These are phyloP conservation scores for Talaromyces rugulosus DNA, from an alignment of 2,329 filamentous ascomycete species.

Conservation along the genomic window DNA sequence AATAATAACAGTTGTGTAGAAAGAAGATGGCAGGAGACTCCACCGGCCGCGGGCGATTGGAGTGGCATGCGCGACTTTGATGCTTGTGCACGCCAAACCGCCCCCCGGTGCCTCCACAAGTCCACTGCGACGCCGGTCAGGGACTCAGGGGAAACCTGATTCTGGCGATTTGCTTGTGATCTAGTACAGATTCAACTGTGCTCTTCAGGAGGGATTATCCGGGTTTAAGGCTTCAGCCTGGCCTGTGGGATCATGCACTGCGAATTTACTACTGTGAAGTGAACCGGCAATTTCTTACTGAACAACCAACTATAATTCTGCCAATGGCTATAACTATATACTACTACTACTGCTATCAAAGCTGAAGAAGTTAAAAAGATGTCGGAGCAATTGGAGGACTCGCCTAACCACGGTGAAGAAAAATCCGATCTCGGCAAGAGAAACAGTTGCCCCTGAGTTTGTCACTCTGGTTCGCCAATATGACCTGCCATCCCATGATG, in stretches of 20 bases:
- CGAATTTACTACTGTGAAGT: too few relatives aligned
- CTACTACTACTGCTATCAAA: too few relatives aligned
- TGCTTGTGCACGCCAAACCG: background rate
- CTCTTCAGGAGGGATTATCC: too few relatives aligned
- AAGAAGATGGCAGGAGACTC: background rate
- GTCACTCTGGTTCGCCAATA: conserved; percentile 46
- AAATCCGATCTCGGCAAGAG: conserved; percentile 8
- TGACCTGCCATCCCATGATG: conserved; percentile 44
- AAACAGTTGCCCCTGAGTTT: conserved; percentile 14
- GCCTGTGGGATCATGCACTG: too few relatives aligned
- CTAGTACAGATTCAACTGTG: too few relatives aligned
- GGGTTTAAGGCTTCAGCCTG: too few relatives aligned
- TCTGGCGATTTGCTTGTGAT: background rate
- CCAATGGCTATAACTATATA: background rate
- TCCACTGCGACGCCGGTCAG: background rate
- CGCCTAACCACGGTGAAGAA: conserved; percentile 7
- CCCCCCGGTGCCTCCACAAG: background rate
- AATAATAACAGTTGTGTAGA: background rate
- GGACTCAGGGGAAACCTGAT: background rate
- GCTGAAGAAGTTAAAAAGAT: background rate
- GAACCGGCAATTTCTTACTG: too few relatives aligned
- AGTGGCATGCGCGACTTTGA: background rate
- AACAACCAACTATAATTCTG: background rate
- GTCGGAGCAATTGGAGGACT: conserved; percentile 15
- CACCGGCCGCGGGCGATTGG: background rate